These are phyloP conservation scores for Persicaria tinctoria DNA, from an alignment of 148 eudicot genomes.

Conservation along the genomic window DNA sequence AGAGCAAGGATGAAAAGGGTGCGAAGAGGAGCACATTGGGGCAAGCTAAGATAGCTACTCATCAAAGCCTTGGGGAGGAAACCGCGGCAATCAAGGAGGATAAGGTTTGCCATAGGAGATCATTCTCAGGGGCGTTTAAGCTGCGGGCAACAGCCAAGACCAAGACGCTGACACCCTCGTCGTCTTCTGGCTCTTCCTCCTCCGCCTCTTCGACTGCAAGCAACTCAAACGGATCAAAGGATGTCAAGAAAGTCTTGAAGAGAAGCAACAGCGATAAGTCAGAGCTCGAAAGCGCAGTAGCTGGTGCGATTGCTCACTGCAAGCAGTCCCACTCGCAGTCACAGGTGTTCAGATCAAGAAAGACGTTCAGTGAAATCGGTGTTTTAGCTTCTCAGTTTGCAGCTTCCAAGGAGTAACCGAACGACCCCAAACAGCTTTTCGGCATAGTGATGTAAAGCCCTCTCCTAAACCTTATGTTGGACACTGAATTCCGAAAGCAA, in stretches of 20 bases:
- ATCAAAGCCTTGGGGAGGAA: conserved; percentile 5
- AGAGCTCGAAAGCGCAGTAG: conserved; percentile 63
- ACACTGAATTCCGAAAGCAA: not conserved
- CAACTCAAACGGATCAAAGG: conserved; percentile 23
- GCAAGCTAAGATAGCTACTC: not conserved
- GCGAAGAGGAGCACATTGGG: conserved; percentile 20
- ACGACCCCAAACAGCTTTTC: not conserved
- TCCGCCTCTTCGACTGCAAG: conserved; percentile 22
- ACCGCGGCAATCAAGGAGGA: conserved; percentile 5
- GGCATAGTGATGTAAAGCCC: not conserved
- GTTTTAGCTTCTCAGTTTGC: not conserved
- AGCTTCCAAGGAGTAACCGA: not conserved
- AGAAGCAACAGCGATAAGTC: conserved; percentile 40
- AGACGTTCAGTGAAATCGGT: conserved; percentile 39
- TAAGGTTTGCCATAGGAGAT: conserved; percentile 41
- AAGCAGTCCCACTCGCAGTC: conserved; percentile 46
- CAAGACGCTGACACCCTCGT: conserved; percentile 16
- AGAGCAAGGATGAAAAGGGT: conserved; percentile 17
- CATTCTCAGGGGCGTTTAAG: conserved; percentile 69
- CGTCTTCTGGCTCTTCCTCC: conserved; percentile 36
- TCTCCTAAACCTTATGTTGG: not conserved
- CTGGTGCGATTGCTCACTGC: conserved; percentile 88
- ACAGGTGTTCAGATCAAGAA: conserved; percentile 26
- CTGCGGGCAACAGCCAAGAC: conserved; percentile 31
- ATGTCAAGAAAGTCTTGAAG: conserved; percentile 24